Conservation (phyloP, 2,329 filamentous ascomycete genomes). For the Nectriaceae sp. region DNA sequence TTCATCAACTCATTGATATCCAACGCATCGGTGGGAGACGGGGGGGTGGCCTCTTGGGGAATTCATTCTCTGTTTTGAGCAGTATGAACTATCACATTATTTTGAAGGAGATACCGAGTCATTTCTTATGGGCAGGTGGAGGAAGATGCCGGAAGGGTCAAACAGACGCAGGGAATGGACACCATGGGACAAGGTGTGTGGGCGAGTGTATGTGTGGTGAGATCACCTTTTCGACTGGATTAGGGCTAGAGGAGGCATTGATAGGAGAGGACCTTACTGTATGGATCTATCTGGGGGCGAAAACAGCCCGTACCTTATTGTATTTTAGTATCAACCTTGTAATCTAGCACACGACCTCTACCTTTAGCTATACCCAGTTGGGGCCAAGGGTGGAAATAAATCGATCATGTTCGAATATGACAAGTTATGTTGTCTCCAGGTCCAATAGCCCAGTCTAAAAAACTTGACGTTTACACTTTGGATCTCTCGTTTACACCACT, state of each 20-base stretch:
- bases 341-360: conserved; percentile 13
- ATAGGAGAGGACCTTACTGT: too few relatives aligned
- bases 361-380: conserved; percentile 6
- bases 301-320: conserved; percentile 8
- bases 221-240: background rate
- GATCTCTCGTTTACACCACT: too few relatives aligned
- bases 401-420: background rate
- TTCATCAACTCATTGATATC: too few relatives aligned
- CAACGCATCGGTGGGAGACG: background rate
- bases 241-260: background rate
- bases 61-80: background rate
- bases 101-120: background rate
- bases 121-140: background rate
- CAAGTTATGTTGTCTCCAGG: background rate
- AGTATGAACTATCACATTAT: conserved; percentile 11
- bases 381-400: background rate
- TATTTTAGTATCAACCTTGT: conserved; percentile 15
- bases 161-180: background rate
- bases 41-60: background rate
- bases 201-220: background rate
- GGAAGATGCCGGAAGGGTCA: background rate
- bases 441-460: too few relatives aligned
- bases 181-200: background rate
- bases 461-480: too few relatives aligned
- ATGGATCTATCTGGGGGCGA: background rate